These are phyloP conservation scores for Hypoxylon rubiginosum DNA, from an alignment of 2,329 filamentous ascomycete species.

Conservation along the genomic window DNA sequence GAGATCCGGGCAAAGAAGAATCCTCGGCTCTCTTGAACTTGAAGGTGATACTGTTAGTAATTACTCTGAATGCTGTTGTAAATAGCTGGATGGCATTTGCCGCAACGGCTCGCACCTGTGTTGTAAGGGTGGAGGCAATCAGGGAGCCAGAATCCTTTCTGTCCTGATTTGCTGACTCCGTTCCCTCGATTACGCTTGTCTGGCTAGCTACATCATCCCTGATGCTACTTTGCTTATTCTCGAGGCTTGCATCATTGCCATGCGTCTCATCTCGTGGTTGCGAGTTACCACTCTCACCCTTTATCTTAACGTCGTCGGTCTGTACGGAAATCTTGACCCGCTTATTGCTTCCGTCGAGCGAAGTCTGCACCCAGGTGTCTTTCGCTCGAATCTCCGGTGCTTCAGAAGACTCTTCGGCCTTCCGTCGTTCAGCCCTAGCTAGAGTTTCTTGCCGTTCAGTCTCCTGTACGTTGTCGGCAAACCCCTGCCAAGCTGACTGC, in stretches of 20 bases:
- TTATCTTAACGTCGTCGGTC: slow-evolving; percentile 17
- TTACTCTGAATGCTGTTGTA: slow-evolving; percentile 38
- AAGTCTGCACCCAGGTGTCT: slow-evolving; percentile 59
- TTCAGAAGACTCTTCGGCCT: slow-evolving; percentile 44
- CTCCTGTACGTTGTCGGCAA: slow-evolving; percentile 45
- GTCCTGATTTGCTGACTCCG: slow-evolving; percentile 14
- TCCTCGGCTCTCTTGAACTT: slow-evolving; percentile 38
- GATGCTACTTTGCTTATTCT: slow-evolving; percentile 7
- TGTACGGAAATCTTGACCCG: slow-evolving; percentile 55
- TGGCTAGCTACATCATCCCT: slow-evolving; percentile 10
- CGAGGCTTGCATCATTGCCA: slow-evolving; percentile 11
- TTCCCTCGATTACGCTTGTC: slow-evolving; percentile 13
- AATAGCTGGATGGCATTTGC: slow-evolving; percentile 37
- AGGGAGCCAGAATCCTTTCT: slow-evolving; percentile 21
- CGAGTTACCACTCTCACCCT: slow-evolving; percentile 2
- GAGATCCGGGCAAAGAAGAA: slow-evolving; percentile 15
- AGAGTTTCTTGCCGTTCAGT: slow-evolving; percentile 45
- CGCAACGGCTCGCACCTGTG: slow-evolving; percentile 48
- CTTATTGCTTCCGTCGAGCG: slow-evolving; percentile 56
- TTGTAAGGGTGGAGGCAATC: slow-evolving; percentile 37
- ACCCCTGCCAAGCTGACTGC: slow-evolving; percentile 44
- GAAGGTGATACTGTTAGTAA: slow-evolving; percentile 40
- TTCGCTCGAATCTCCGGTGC: slow-evolving; percentile 49
- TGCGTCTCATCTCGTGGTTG: slow-evolving; percentile 30
- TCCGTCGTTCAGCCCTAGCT: slow-evolving; percentile 46